A percentile compares a stretch with the other conserved stretches of the same genome.
These are phyloP conservation scores for Trichosporon sp. DNA, from an alignment of 1,284 basidiomycete species.

Conservation along the genomic window DNA sequence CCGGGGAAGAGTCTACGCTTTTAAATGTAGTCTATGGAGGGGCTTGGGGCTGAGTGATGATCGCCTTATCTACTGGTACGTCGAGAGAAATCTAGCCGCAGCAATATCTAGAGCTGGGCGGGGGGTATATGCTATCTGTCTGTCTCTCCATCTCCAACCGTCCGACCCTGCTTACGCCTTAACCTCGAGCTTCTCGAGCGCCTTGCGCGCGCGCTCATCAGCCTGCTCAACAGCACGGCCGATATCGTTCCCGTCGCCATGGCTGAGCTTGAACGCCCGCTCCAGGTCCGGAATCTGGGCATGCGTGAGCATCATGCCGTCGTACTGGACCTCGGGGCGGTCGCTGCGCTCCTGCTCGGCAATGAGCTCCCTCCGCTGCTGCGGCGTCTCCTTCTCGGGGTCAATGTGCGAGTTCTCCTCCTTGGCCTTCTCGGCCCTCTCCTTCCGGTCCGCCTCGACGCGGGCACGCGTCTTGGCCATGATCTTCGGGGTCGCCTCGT, in stretches of 20 bases:
- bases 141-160: neutral
- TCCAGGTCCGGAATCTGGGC: slow-evolving; percentile 50
- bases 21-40: slow-evolving; percentile 10
- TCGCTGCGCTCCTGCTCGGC: neutral
- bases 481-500: slow-evolving; percentile 31
- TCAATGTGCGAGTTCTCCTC: neutral
- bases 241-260: slow-evolving; percentile 55
- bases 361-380: slow-evolving; percentile 1
- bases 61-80: neutral
- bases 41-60: neutral
- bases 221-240: slow-evolving; percentile 57
- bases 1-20: neutral
- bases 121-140: neutral
- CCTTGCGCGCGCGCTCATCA: slow-evolving; percentile 42
- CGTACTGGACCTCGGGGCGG: slow-evolving; percentile 19
- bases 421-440: neutral
- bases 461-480: neutral
- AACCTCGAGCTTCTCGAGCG: slow-evolving; percentile 27
- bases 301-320: slow-evolving; percentile 36
- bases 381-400: slow-evolving; percentile 3
- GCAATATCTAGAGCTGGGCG: too few species aligned
- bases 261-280: slow-evolving; percentile 48
- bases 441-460: slow-evolving; percentile 5
- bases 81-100: neutral
- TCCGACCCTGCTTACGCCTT: neutral